phyloP scores from a whole-genome alignment of 2,329 filamentous ascomycete genomes.

The Drechslerella coelobrocha region DNA sequence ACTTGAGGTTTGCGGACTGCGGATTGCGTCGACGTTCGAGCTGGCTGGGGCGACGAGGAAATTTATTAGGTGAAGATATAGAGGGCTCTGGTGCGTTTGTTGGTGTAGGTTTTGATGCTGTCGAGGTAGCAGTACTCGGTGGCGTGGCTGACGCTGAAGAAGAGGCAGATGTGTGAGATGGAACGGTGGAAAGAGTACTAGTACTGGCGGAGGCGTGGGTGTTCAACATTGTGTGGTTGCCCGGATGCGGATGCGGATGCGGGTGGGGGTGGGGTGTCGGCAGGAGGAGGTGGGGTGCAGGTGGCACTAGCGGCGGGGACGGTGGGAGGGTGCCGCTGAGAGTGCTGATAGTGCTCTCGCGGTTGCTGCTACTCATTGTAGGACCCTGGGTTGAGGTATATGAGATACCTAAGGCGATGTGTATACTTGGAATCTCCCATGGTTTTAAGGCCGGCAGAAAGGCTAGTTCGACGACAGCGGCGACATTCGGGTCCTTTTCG shows the following conservation, averaged over 20 bases:
- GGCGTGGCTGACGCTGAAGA: neutral
- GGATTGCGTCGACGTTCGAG: neutral
- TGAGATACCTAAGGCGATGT: slow-evolving; percentile 53
- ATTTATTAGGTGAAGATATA: slow-evolving; percentile 2
- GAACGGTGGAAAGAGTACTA: slow-evolving; percentile 38
- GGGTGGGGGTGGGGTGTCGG: slow-evolving; percentile 7
- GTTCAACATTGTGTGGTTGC: neutral
- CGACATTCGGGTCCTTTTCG: slow-evolving; percentile 55
- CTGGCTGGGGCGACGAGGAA: slow-evolving; percentile 4
- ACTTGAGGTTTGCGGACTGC: slow-evolving; percentile 27
- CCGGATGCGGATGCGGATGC: neutral
- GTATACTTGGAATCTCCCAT: slow-evolving; percentile 53
- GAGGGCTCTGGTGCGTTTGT: neutral
- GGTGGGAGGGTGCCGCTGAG: slow-evolving; percentile 12
- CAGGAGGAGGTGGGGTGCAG: slow-evolving; percentile 18
- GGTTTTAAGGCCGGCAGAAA: slow-evolving; percentile 50
- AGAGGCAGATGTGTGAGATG: slow-evolving; percentile 19
- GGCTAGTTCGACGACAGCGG: slow-evolving; percentile 47
- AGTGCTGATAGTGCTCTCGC: neutral
- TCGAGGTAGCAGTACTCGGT: slow-evolving; percentile 2
- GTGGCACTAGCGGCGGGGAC: slow-evolving; percentile 26
- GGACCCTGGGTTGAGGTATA: slow-evolving; percentile 56
- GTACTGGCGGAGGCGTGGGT: slow-evolving; percentile 38
- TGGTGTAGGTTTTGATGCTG: slow-evolving; percentile 1
- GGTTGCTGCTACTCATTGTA: slow-evolving; percentile 24